Conservation (phyloP, 345 rosid genomes). For the Anacardium occidentale region DNA sequence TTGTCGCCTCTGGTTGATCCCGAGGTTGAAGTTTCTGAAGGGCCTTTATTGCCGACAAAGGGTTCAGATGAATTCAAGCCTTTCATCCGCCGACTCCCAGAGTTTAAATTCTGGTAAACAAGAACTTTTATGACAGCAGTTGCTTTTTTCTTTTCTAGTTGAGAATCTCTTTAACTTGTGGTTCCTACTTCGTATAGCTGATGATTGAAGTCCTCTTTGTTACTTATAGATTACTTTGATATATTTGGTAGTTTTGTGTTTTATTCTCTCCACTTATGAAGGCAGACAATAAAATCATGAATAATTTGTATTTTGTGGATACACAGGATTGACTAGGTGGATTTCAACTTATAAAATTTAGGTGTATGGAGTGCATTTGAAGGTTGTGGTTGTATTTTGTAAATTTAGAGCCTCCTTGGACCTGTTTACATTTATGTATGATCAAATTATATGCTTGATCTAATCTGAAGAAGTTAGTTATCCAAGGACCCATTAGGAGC, state of each 20-base stretch:
- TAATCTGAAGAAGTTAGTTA: not conserved
- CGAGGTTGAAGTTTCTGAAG: slow-evolving; percentile 67
- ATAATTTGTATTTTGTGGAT: not conserved
- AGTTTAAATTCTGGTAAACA: slow-evolving; percentile 93
- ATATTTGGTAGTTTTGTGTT: not conserved
- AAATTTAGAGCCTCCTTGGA: not conserved
- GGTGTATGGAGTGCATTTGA: not conserved
- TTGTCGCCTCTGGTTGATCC: slow-evolving; percentile 95
- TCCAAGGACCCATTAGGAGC: not conserved
- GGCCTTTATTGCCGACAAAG: slow-evolving; percentile 84
- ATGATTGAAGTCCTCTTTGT: slow-evolving; percentile 1
- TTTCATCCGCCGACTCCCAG: slow-evolving; percentile 89
- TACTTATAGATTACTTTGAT: slow-evolving; percentile 7
- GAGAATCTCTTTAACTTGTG: not conserved
- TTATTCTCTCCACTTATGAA: not conserved
- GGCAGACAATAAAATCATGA: not conserved
- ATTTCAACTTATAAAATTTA: not conserved
- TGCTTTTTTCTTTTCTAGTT: not conserved
- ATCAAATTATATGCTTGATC: not conserved
- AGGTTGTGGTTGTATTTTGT: not conserved
- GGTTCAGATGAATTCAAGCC: slow-evolving; percentile 98
- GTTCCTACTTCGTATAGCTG: not conserved
- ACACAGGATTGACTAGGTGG: not conserved
- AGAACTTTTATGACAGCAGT: not conserved
- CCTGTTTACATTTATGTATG: not conserved